A percentile compares a stretch with the other conserved stretches of the same genome.
These are phyloP conservation scores for Agarophyton chilense DNA, from an alignment of 23 red algal genomes.

Conservation along the genomic window DNA sequence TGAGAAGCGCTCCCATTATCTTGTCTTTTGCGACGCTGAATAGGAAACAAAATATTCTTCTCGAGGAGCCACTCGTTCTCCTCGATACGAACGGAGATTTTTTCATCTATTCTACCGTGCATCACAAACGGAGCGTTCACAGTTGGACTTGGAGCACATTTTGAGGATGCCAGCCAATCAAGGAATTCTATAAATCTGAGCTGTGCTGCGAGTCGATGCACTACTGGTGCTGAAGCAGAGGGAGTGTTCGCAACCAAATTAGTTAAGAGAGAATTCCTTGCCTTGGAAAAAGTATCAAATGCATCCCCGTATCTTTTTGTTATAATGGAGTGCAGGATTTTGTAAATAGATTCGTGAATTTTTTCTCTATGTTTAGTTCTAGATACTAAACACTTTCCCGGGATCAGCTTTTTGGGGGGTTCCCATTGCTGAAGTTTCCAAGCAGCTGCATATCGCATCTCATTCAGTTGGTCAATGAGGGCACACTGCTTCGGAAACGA, in stretches of 20 bases:
- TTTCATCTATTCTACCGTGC: background rate
- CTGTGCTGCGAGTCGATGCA: background rate
- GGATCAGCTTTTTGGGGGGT: slow-evolving; percentile 24
- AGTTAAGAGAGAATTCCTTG: slow-evolving; percentile 4
- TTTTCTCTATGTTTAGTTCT: background rate
- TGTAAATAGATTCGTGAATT: slow-evolving; percentile 45
- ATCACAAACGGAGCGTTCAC: background rate
- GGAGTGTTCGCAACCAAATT: slow-evolving; percentile 1
- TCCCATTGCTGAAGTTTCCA: slow-evolving; percentile 80
- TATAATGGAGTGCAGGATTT: slow-evolving; percentile 9
- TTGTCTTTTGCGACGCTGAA: background rate
- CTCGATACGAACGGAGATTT: background rate
- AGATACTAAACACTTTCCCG: background rate
- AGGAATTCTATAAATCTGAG: slow-evolving; percentile 33
- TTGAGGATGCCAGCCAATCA: background rate
- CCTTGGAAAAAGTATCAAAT: background rate
- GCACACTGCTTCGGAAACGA: background rate
- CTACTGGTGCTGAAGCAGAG: background rate
- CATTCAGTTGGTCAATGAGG: slow-evolving; percentile 34
- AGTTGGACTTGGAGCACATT: background rate
- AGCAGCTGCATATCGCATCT: slow-evolving; percentile 59
- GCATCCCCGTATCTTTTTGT: slow-evolving; percentile 24
- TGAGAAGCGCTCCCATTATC: background rate
- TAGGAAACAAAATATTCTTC: background rate
- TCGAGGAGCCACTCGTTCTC: background rate